These are phyloP conservation scores for Apodospora peruviana DNA, from an alignment of 495 filamentous ascomycete genomes.

Conservation along the genomic window DNA sequence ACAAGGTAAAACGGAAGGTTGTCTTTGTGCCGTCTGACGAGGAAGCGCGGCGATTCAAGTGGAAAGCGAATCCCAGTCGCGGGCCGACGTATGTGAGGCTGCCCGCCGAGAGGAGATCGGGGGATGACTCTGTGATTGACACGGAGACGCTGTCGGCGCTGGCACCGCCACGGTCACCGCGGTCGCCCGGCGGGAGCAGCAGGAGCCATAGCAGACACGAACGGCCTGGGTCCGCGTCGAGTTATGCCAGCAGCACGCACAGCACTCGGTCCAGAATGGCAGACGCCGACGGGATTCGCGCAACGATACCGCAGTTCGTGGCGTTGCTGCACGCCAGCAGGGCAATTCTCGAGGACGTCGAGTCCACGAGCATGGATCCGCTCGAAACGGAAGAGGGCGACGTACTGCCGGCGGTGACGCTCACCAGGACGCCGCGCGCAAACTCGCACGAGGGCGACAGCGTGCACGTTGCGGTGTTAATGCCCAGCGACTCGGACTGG, in stretches of 20 bases:
- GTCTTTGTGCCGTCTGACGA: conserved; percentile 18
- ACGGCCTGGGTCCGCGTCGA: too few relatives aligned
- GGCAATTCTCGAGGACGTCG: conserved; percentile 14
- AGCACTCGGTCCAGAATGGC: background rate
- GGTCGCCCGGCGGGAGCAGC: background rate
- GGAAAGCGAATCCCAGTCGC: conserved; percentile 14
- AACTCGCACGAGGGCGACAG: conserved; percentile 15
- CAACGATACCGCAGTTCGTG: conserved; percentile 22
- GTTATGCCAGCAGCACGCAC: too few relatives aligned
- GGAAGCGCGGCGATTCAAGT: conserved; percentile 12
- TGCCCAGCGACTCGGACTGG: conserved; percentile 18
- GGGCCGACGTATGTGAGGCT: conserved; percentile 18
- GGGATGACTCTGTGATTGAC: background rate
- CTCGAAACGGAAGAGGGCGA: background rate
- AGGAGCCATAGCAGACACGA: background rate
- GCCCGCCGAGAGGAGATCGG: too few relatives aligned
- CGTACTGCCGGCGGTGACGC: conserved; percentile 5
- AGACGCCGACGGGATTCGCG: conserved; percentile 16
- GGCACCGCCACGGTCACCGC: background rate
- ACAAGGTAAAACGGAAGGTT: conserved; percentile 14
- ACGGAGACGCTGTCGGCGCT: background rate
- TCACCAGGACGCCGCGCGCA: conserved; percentile 7
- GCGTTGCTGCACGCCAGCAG: conserved; percentile 19
- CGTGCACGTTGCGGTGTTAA: conserved; percentile 19
- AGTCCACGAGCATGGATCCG: conserved; percentile 3